Evolutionary conservation across 257 asterid genomes (phyloP).

Genomic region (Jasminum sambac): DNA sequence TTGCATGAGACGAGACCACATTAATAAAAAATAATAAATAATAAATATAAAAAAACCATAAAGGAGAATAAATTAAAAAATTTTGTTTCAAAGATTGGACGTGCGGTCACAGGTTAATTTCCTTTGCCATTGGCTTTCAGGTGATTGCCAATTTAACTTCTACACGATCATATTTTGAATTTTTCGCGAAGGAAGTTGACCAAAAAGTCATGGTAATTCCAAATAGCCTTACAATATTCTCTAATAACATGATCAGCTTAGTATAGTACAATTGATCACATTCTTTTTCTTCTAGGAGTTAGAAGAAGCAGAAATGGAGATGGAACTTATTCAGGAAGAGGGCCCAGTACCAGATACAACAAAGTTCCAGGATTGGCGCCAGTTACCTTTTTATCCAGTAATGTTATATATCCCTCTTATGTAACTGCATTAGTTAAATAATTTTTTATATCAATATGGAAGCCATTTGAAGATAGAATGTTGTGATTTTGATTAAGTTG

Average conservation of each 20-base stretch:
- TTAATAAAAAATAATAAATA: no score
- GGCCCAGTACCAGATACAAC: conserved; percentile 43
- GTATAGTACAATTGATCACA: conserved; percentile 22
- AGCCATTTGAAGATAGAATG: conserved; percentile 12
- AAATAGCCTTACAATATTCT: conserved; percentile 11
- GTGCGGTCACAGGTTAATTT: conserved; percentile 7
- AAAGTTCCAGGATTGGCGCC: conserved; percentile 57
- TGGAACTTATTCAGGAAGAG: conserved; percentile 83
- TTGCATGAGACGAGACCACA: not conserved
- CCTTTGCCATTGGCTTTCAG: conserved; percentile 35
- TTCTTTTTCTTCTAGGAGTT: conserved; percentile 53
- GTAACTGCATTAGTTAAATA: conserved; percentile 17
- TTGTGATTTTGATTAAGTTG: conserved; percentile 3
- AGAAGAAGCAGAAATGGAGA: conserved; percentile 94
- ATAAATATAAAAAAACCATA: no score
- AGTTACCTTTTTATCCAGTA: conserved; percentile 65
- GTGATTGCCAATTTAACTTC: conserved; percentile 60
- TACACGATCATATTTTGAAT: conserved; percentile 57
- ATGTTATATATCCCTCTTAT: conserved; percentile 23
- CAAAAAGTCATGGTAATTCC: conserved; percentile 42
- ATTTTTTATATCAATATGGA: not conserved
- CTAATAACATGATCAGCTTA: conserved; percentile 18
- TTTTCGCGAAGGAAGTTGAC: conserved; percentile 56
- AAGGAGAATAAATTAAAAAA: not conserved
- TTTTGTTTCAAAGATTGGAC: conserved; percentile 14